Conservation (phyloP, 441 rosid species). For the Gossypium lobatum region DNA sequence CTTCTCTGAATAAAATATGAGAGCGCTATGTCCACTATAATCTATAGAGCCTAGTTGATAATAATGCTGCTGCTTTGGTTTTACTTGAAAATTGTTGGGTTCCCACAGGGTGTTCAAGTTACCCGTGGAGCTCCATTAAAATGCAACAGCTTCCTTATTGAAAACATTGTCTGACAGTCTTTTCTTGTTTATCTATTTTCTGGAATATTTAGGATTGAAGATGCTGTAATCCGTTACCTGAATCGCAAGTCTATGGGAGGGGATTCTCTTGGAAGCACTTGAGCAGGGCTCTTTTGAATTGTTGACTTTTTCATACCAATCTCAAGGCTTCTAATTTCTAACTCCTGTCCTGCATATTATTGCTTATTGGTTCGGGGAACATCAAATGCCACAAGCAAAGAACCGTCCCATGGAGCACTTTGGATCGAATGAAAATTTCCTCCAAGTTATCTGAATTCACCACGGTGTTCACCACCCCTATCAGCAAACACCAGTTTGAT, state of each 20-base stretch:
- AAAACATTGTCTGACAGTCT: background rate
- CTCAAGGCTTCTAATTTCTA: slow-evolving; percentile 1
- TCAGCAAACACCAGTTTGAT: background rate
- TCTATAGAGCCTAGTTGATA: background rate
- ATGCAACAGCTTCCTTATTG: background rate
- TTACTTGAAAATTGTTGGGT: background rate
- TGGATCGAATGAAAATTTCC: background rate
- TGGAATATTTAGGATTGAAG: slow-evolving; percentile 52
- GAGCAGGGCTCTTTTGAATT: slow-evolving; percentile 16
- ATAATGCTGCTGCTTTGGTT: slow-evolving; percentile 1
- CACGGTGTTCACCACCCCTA: background rate
- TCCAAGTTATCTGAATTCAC: background rate
- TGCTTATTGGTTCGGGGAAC: slow-evolving; percentile 8
- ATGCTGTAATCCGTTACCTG: slow-evolving; percentile 69
- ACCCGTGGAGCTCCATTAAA: background rate
- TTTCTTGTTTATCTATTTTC: background rate
- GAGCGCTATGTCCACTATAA: background rate
- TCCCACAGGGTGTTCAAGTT: background rate
- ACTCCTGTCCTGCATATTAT: background rate
- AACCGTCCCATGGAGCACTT: background rate
- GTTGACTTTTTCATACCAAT: background rate
- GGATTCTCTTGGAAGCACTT: slow-evolving; percentile 49
- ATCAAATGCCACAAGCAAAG: background rate
- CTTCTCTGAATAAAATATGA: background rate
- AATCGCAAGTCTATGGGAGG: slow-evolving; percentile 58